Base-by-base conservation (phyloP, 1,284 basidiomycete genomes). In the Ustilago curta region DNA sequence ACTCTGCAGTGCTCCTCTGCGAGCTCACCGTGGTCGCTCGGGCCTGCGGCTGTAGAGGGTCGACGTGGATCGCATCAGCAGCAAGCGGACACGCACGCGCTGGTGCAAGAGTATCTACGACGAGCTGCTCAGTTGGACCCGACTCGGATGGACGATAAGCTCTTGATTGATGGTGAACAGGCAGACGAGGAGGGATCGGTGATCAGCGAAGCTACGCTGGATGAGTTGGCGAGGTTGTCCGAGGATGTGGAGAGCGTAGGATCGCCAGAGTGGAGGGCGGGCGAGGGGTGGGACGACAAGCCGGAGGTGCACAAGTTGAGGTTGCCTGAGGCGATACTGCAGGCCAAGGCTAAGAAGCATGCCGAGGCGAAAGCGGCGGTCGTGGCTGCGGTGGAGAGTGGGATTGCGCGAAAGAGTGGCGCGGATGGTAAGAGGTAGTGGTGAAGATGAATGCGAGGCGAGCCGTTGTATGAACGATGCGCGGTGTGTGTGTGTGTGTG, bases 161-260 rank as follows among this genome's bases (percentile, higher is more conserved):
- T 59, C 14, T 29, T 50, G 9, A 48, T 62, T 12, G 65, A 62
- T 3, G 56, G 52, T n/a, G 57, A 44, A 43, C 42, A 54, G 14
- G 44, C 23, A n/a, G 47, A 78, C 14, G 53, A 60, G 25, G 59
- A 71, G 44, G 53, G 56, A 5, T 62, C 59, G 6, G 60, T 75
- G 42, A 72, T 78, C 32, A 72, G 73, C 35, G 72, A 79, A 37
- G 75, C 63, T 2, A 77, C 75, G 4, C 54, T 79, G n/a, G 77
- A 81, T 45, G 77, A 78, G 59, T 64, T 78, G 14, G 67, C 76
- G 19, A 42, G 76, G 16, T n/a, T 77, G 37, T 77, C 76, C 19
- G 73, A 66, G 16, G 61, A 64, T 31, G 59, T 21, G 1, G 70
- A 70, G 3, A 54, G 35, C 53, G 49, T 55, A 29, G 47, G 32